These are phyloP conservation scores for Pichia sp. DNA, from an alignment of 1,139 yeast genomes.

Conservation along the genomic window DNA sequence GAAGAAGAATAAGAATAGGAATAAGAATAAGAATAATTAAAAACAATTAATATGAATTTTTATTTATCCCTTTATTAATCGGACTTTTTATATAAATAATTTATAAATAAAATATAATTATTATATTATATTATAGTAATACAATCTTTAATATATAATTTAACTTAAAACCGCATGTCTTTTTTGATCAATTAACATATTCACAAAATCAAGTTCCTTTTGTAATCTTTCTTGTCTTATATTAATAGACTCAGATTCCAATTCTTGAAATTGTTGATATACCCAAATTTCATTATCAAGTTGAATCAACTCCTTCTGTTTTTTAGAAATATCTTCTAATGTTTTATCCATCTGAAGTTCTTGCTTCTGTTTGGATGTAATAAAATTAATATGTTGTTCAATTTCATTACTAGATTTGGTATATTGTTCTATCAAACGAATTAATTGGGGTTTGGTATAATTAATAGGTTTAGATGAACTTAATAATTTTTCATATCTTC, in stretches of 20 bases:
- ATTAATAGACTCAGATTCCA: conserved; percentile 9
- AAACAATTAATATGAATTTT: background rate
- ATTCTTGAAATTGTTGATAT: conserved; percentile 1
- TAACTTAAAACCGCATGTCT: conserved; percentile 1
- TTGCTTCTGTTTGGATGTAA: background rate
- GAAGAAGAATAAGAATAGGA: conserved; percentile 43
- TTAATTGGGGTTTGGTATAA: background rate
- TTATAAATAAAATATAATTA: too few species aligned
- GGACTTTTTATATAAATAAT: too few species aligned
- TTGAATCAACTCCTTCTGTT: background rate
- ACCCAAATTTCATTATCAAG: conserved; percentile 11
- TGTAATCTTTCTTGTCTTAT: conserved; percentile 10
- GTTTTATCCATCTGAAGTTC: background rate
- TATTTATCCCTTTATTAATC: too few species aligned
- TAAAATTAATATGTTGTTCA: conserved; percentile 1
- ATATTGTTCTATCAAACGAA: conserved; percentile 4
- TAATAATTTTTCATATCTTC: conserved; percentile 1
- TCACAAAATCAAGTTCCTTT: conserved; percentile 13
- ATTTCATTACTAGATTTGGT: conserved; percentile 2
- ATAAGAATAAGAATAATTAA: background rate
- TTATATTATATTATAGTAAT: background rate
- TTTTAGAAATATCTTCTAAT: background rate
- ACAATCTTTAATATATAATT: background rate
- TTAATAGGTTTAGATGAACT: background rate
- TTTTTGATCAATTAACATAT: conserved; percentile 6